Evolutionary conservation across 768 basidiomycete genomes (phyloP), one percentile per base, ranked within the genome.

Genomic region (Amanita pseudoporphyria): DNA sequence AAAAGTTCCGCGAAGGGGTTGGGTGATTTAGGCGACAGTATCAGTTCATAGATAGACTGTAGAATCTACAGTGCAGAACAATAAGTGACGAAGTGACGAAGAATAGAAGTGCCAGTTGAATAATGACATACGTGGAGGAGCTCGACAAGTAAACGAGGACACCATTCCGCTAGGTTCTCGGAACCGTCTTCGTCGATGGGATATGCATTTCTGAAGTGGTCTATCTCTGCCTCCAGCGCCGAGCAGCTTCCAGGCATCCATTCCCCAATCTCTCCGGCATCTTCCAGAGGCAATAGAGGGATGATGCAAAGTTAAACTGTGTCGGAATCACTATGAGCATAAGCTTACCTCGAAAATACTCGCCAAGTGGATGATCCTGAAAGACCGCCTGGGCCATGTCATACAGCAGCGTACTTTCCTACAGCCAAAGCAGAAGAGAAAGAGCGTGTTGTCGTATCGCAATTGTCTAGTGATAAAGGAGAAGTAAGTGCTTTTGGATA

Each of bases 381-480:
- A 85, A 86, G 53, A 87, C 62, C 51, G 86, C 73, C 70, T 87
- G 82, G 31, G 86, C 86, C 86, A 88, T 88, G 51, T 54, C 54
- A 58, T 61, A 48, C 26, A 28, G 26, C 4, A 28, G 26, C 26
- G 7, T 7, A 28, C 26, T 28, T 28, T 28, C 21, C 26, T 44
- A 22, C 21, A n/a, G 21, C 26, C 22, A 2, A 3, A 43, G 14
- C n/a, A 9, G 39, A 43, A 21, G 13, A 18, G 14, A 31, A 33
- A 12, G 45, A 33, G 45, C 6, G 18, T 28, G 26, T 28, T 28
- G 26, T 28, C 26, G 26, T 28, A 28, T 18, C 3, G 45, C 21
- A 4, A 9, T 31, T 18, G 12, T 18, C 10, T 3, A 7, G 19
- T 5, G 18, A 3, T n/a, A n/a, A 12, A n/a, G 18, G 24, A 36